Evolutionary conservation across 495 filamentous ascomycete species (phyloP).

Genomic region (Hyphodiscus hymeniophilus): DNA sequence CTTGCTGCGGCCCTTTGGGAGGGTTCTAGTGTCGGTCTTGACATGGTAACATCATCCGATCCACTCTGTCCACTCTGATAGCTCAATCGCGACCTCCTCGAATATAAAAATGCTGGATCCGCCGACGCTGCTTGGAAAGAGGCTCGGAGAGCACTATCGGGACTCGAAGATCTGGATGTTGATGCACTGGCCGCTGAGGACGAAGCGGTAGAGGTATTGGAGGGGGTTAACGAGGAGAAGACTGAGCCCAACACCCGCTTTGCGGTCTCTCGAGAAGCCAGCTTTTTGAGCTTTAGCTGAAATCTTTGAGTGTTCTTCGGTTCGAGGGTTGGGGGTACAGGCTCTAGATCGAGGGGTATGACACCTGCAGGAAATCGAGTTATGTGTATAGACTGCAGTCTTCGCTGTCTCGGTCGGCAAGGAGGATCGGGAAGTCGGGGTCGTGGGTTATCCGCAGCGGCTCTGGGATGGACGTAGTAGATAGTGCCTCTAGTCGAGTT

Average conservation of each 20-base stretch:
- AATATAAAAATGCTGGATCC: slow-evolving; percentile 17
- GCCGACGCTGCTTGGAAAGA: slow-evolving; percentile 12
- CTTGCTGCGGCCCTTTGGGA: not conserved
- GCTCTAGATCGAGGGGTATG: slow-evolving; percentile 38
- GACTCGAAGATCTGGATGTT: slow-evolving; percentile 13
- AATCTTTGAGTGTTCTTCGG: slow-evolving; percentile 21
- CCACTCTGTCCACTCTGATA: not conserved
- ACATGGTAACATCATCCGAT: slow-evolving; percentile 7
- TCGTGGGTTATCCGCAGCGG: slow-evolving; percentile 1
- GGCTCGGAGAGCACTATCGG: not conserved
- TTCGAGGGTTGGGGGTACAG: slow-evolving; percentile 17
- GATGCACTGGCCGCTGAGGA: slow-evolving; percentile 16
- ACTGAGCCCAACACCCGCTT: slow-evolving; percentile 29
- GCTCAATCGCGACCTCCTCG: slow-evolving; percentile 6
- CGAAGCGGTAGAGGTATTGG: slow-evolving; percentile 10
- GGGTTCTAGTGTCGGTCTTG: not conserved
- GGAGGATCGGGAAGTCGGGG: slow-evolving; percentile 32
- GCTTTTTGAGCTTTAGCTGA: slow-evolving; percentile 27
- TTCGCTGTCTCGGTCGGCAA: slow-evolving; percentile 40
- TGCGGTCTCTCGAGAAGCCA: slow-evolving; percentile 27
- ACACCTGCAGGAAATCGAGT: slow-evolving; percentile 44
- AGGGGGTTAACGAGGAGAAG: slow-evolving; percentile 21
- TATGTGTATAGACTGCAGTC: slow-evolving; percentile 49
- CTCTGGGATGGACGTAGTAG: slow-evolving; percentile 11
- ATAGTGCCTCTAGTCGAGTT: slow-evolving; percentile 15